phyloP scores from a whole-genome alignment of 1,284 basidiomycete genomes.

The Tausonia pullulans region DNA sequence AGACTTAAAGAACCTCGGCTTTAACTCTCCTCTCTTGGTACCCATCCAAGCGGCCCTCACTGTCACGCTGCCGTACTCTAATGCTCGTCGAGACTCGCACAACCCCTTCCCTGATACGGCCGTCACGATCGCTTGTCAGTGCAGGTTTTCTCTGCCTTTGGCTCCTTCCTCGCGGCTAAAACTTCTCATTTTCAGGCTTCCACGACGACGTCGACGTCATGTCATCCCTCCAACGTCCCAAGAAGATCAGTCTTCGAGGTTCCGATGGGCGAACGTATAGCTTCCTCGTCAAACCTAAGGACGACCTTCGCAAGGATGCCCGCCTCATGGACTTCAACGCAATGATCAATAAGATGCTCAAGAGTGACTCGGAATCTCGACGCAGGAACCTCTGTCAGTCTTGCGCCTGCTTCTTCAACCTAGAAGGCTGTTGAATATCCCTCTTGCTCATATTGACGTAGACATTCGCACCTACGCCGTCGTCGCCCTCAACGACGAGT shows the following conservation, averaged over 20 bases:
- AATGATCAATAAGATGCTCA: slow-evolving; percentile 95
- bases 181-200: slow-evolving; percentile 45
- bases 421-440: not conserved
- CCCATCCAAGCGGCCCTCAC: slow-evolving; percentile 90
- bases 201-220: slow-evolving; percentile 84
- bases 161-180: not conserved
- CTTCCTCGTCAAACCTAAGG: slow-evolving; percentile 95
- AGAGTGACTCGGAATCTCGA: slow-evolving; percentile 86
- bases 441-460: slow-evolving; percentile 31
- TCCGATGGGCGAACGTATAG: slow-evolving; percentile 75
- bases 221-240: slow-evolving; percentile 82
- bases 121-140: slow-evolving; percentile 36
- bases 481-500: slow-evolving; percentile 91
- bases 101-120: slow-evolving; percentile 69
- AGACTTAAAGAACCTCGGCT: slow-evolving; percentile 46
- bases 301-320: slow-evolving; percentile 95
- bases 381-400: slow-evolving; percentile 70
- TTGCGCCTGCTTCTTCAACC: not conserved
- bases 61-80: slow-evolving; percentile 61
- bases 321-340: slow-evolving; percentile 96
- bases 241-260: slow-evolving; percentile 78
- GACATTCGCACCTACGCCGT: slow-evolving; percentile 95
- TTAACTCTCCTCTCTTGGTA: slow-evolving; percentile 57
- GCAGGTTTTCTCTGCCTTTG: not conserved
- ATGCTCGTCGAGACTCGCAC: slow-evolving; percentile 50